Base-by-base conservation (phyloP, 768 basidiomycete genomes). In the Piloderma croceum region DNA sequence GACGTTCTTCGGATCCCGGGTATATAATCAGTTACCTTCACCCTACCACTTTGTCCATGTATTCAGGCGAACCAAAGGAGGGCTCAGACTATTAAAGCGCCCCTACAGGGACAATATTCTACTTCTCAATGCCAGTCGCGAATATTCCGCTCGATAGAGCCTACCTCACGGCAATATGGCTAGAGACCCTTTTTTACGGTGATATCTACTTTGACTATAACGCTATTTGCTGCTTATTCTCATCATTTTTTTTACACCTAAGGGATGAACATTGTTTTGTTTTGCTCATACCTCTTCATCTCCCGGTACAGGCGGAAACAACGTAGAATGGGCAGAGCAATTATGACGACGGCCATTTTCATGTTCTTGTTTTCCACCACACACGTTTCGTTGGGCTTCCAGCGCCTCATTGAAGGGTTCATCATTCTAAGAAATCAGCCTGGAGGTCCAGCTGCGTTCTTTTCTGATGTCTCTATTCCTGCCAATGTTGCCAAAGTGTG, bases 141-240 rank as follows among this genome's bases (percentile, higher is more conserved):
- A 24, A 39, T 17, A 60, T 63, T 24, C 45, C 59, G n/a, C 48
- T 63, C 19, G 62, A 61, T 51, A 58, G 54, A 41, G 62, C 62
- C n/a, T 63, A 63, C 43, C 53, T 63, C 33, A 54, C 59, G 7
- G 62, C 62, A 20, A 63, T 59, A 12, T 60, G 59, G 59, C 59
- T 60, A n/a, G 57, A 60, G 46, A 60, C 59, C 2, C 39, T 60
- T 12, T 57, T 60, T 41, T 60, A 60, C 36, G 59, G 59, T 57
- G n/a, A n/a, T n/a, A n/a, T n/a, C n/a, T n/a, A n/a, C n/a, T n/a
- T n/a, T n/a, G n/a, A n/a, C 49, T 45, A n/a, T n/a, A n/a, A n/a
- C n/a, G n/a, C n/a, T n/a, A n/a, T n/a, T n/a, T n/a, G n/a, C n/a
- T n/a, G n/a, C n/a, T n/a, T n/a, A n/a, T n/a, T n/a, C n/a, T n/a